A percentile compares a stretch with the other conserved stretches of the same genome.
These are phyloP conservation scores for Acorus calamus DNA, from an alignment of 106 monocot species.

Conservation along the genomic window DNA sequence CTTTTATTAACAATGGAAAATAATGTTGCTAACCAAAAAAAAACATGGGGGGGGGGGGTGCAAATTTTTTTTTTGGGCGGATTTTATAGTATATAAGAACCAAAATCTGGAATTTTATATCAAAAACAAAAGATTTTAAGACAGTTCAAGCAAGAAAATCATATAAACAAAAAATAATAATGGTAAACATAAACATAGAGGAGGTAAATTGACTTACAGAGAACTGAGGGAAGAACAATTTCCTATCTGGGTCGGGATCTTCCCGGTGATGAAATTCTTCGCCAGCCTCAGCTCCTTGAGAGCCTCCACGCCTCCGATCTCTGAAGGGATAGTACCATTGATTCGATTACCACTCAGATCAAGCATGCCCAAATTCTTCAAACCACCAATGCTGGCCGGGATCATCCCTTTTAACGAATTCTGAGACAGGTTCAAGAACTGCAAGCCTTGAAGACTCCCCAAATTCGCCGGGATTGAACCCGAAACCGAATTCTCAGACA, in stretches of 20 bases:
- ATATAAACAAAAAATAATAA: background rate
- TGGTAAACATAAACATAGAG: background rate
- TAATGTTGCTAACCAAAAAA: too few relatives aligned
- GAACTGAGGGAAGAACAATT: slow-evolving; percentile 50
- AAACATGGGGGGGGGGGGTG: too few relatives aligned
- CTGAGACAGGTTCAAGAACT: slow-evolving; percentile 47
- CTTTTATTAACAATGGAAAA: too few relatives aligned
- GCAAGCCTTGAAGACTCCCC: slow-evolving; percentile 22
- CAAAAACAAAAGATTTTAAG: too few relatives aligned
- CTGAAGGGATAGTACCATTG: slow-evolving; percentile 48
- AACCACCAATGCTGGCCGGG: slow-evolving; percentile 33
- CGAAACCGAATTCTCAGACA: slow-evolving; percentile 58
- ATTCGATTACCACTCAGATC: slow-evolving; percentile 55
- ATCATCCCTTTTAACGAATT: slow-evolving; percentile 45
- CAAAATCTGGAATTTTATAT: too few relatives aligned
- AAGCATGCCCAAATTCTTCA: slow-evolving; percentile 39
- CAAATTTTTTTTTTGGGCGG: too few relatives aligned
- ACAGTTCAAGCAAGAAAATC: background rate
- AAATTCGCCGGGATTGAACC: slow-evolving; percentile 47
- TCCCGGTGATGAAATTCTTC: slow-evolving; percentile 49
- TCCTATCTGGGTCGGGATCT: slow-evolving; percentile 47
- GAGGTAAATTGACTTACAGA: slow-evolving; percentile 43
- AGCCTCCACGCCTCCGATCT: slow-evolving; percentile 39
- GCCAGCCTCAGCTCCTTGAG: slow-evolving; percentile 39
- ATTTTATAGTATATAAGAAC: too few relatives aligned